Evolutionary conservation across 257 asterid genomes (phyloP).

Genomic region (Paulownia fortunei): DNA sequence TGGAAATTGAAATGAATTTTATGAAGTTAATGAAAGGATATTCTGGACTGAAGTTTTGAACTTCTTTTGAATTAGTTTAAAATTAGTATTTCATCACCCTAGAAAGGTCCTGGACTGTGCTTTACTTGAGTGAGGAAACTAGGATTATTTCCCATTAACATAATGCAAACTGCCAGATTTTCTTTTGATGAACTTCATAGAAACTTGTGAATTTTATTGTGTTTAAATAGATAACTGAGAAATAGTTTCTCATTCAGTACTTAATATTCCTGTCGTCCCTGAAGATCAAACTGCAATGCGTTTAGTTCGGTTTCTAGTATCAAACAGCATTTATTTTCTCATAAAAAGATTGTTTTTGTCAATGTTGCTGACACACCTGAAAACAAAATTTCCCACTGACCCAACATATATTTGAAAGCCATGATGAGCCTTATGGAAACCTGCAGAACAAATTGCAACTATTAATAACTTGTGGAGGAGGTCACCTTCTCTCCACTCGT

Average conservation of each 20-base stretch:
- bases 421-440: neutral
- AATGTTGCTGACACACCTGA: neutral
- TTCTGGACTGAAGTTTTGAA: neutral
- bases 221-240: neutral
- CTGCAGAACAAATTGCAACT: slow-evolving; percentile 14
- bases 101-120: neutral
- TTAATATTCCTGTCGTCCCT: neutral
- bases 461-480: neutral
- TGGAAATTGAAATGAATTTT: neutral
- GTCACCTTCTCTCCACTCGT: neutral
- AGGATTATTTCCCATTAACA: neutral
- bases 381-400: neutral
- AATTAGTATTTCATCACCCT: neutral
- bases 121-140: neutral
- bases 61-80: neutral
- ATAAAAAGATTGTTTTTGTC: neutral
- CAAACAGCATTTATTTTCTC: neutral
- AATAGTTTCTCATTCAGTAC: neutral
- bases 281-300: neutral
- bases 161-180: neutral
- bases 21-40: neutral
- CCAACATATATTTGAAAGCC: neutral
- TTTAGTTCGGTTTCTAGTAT: neutral
- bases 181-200: neutral
- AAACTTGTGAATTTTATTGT: neutral